Evolutionary conservation across 116 monocot species (phyloP), one percentile per base, ranked within the genome.

Genomic region (Dioscorea cayenensis): DNA sequence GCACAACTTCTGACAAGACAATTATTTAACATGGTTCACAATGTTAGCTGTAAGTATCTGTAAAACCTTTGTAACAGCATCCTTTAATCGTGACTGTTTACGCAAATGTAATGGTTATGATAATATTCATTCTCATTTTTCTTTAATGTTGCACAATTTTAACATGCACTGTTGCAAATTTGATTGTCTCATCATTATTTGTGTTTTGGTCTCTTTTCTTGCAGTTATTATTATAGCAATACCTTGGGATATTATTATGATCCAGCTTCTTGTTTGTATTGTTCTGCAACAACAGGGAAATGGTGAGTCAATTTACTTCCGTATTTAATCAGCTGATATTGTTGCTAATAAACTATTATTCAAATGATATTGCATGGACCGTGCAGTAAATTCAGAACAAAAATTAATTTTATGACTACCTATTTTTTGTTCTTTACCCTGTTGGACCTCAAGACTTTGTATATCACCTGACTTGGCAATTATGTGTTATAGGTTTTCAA

Each of bases 211-310:
- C 32, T 32, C 32, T 32, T 32, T 32, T 32, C 17, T 80, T 81
- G 72, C 84, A 94, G 94, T 52, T 94, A 88, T 59, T 94, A 94
- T 69, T 94, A 94, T 64, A 94, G 90, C 60, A 88, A 78, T 74
- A 80, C 77, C 51, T 73, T 82, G 63, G 94, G 94, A 28, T 94
- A 94, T 77, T 94, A 94, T 78, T 94, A 87, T 77, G 94, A 94
- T 66, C 85, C 94, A 51, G 27, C 51, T 35, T 85, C 94, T 36
- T 76, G 76, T 71, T 63, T 88, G 63, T 94, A 94, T 75, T 87
- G 88, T 71, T 84, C 66, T 80, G 94, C 84, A 28, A 64, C 80
- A 43, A 70, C 94, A 76, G 94, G 94, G 51, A 82, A 66, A 73
- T 94, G 94, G 94, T 94, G 84, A 76, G 9, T 58, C 28, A 27